Evolutionary conservation across 2,329 filamentous ascomycete species (phyloP), one percentile per base, ranked within the genome.

Genomic region (Juglanconis oblonga): DNA sequence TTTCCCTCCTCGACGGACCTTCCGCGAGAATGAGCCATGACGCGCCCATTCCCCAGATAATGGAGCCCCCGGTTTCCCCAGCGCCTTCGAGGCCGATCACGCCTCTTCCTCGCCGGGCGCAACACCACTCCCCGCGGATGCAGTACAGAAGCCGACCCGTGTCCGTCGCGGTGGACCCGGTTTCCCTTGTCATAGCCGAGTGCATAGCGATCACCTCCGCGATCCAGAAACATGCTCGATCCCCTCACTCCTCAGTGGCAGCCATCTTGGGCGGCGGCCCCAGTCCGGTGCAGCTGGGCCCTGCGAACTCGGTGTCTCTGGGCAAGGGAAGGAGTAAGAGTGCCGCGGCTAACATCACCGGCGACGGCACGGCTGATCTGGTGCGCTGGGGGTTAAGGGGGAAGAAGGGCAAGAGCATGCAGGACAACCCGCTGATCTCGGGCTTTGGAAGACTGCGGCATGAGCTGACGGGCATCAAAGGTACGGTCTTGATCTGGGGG

Each of bases 181-280:
- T 97, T 59, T 93, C 92, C 52, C 81, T 99, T 68, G 92, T 99
- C 66, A 97, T 96, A 64, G 97, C 94, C 76, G 95, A 99, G 87
- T 99, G 95, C 76, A 98, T 98, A 72, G 94, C 93, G 50, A 94
- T 99, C 77, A 98, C 95, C 13, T 97, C 94, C 64, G 92, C 93
- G 63, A 97, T 99, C 84, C 93, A 96, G 71, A 99, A 99, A 78
- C 89, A 97, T 84, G 90, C 92, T 65, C 90, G 95, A 66, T 98
- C 94, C 82, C 92, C 92, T 52, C 93, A 98, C 73, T 97, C 93
- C 11, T 97, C 93, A 5, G 95, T 99, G 49, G 92, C 95, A 42
- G 94, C 94, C 56, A 99, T 99, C 63, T 82, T 99, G 36, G 95
- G 95, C 54, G 92, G 92, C 65, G 85, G 80, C 64, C 85, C 84